Base-by-base conservation (phyloP, 2,329 filamentous ascomycete species). In the Aureobasidium sp. region DNA sequence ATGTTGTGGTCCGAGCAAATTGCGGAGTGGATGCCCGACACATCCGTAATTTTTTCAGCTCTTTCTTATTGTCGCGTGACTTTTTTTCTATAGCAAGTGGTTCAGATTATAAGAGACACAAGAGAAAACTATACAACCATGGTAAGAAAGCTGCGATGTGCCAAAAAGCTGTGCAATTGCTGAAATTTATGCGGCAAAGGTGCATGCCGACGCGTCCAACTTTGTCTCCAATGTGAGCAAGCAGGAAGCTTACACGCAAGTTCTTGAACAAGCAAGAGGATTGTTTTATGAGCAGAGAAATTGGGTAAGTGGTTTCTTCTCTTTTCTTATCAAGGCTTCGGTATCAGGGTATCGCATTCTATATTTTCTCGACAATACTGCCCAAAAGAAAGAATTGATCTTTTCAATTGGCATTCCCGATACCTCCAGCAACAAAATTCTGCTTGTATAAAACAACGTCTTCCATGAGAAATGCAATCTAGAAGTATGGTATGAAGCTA, bases 161-260 rank as follows among this genome's bases (percentile, higher is more conserved):
- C 13, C 7, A 34, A 20, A 52, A 10, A 51, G 32, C 10, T 23
- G 23, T 42, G 20, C 20, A n/a, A 23, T n/a, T 37, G 50, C 20
- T 27, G 37, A n/a, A 10, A 9, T 9, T 15, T 1, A 9, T 10
- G 10, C 10, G 32, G 32, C 9, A 39, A 26, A 74, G 87, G 87
- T 90, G 63, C 90, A 93, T 76, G 89, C 90, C 57, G 89, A 93
- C 71, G 84, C 89, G 3, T 89, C 88, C 58, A 90, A 84, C 69
- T 93, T 93, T 74, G 80, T 78, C 53, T 70, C 80, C 15, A 85
- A 84, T 66, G 74, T 90, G 64, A 84, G 80, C 59, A 93, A 92
- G 74, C 79, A 84, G 63, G 84, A 89, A 65, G 88, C 87, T 27
- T 92, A 92, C 67, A 80, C 83, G 65, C 89, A 92, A 69, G 84